phyloP scores from a whole-genome alignment of 495 filamentous ascomycete species.

The Pyrenopolyporus hunteri region DNA sequence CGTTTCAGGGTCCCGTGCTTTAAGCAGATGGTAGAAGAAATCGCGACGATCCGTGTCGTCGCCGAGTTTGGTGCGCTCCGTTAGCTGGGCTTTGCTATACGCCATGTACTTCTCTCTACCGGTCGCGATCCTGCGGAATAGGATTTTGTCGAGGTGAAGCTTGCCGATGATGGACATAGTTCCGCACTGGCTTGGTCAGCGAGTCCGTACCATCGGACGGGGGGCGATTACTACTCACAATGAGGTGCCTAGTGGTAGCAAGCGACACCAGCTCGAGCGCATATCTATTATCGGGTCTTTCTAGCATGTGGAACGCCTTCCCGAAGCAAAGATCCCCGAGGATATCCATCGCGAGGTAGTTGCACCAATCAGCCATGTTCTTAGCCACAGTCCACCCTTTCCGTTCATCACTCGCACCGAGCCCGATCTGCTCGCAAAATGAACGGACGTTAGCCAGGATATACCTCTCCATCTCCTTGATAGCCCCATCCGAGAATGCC shows the following conservation, averaged over 20 bases:
- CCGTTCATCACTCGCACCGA: slow-evolving; percentile 44
- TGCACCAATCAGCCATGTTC: slow-evolving; percentile 68
- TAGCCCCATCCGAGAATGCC: slow-evolving; percentile 64
- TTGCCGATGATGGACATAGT: slow-evolving; percentile 62
- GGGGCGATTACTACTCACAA: slow-evolving; percentile 49
- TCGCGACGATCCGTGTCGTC: slow-evolving; percentile 68
- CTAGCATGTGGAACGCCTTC: slow-evolving; percentile 74
- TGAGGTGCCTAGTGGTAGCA: slow-evolving; percentile 61
- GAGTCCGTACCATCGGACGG: background rate
- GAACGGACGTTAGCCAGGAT: slow-evolving; percentile 59
- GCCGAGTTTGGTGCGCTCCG: slow-evolving; percentile 60
- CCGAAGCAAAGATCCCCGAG: slow-evolving; percentile 75
- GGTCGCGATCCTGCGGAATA: slow-evolving; percentile 62
- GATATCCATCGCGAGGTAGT: slow-evolving; percentile 74
- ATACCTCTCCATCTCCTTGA: slow-evolving; percentile 64
- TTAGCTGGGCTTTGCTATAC: slow-evolving; percentile 60
- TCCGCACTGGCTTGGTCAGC: slow-evolving; percentile 51
- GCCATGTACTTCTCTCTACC: slow-evolving; percentile 61
- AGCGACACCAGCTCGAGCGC: slow-evolving; percentile 62
- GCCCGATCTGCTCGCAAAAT: slow-evolving; percentile 57
- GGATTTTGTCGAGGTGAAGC: slow-evolving; percentile 60
- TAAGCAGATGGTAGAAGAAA: slow-evolving; percentile 65
- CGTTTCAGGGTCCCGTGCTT: slow-evolving; percentile 64
- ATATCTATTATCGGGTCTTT: slow-evolving; percentile 62
- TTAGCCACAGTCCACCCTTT: slow-evolving; percentile 53